Evolutionary conservation across 2,329 filamentous ascomycete species (phyloP).

Genomic region (Fusarium falciforme): DNA sequence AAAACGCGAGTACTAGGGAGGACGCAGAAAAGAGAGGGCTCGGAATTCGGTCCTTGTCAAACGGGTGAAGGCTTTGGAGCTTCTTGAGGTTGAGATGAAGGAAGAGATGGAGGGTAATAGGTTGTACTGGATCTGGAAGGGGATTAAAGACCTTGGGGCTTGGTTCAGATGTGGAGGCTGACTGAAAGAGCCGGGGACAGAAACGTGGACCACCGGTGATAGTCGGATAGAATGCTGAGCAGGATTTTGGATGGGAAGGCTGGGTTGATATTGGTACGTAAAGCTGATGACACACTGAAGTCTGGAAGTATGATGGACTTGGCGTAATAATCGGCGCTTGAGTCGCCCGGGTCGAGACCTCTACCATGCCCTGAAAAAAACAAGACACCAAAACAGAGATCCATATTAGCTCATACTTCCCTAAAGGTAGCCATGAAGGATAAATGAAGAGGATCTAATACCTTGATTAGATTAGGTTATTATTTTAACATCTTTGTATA

Average conservation of each 20-base stretch:
- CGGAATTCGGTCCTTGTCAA: neutral
- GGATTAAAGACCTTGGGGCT: neutral
- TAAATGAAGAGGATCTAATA: neutral
- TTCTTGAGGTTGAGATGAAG: neutral
- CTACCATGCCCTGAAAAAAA: neutral
- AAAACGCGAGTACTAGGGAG: neutral
- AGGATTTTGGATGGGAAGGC: neutral
- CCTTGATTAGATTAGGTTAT: neutral
- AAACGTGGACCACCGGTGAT: neutral
- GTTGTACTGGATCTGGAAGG: neutral
- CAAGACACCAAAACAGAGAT: neutral
- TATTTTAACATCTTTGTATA: neutral
- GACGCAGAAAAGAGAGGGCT: neutral
- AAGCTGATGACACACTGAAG: neutral
- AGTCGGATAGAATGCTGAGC: neutral
- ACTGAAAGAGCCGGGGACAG: neutral
- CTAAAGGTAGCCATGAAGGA: neutral
- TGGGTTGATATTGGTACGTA: neutral
- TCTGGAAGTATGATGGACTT: neutral
- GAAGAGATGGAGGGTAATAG: neutral
- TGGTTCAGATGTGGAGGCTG: neutral
- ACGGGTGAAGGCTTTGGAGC: neutral
- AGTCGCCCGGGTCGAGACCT: neutral
- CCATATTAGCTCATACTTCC: neutral
- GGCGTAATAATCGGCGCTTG: neutral